Evolutionary conservation across 1,284 basidiomycete genomes (phyloP).

Genomic region (Pyrrhoderma lamaoense): DNA sequence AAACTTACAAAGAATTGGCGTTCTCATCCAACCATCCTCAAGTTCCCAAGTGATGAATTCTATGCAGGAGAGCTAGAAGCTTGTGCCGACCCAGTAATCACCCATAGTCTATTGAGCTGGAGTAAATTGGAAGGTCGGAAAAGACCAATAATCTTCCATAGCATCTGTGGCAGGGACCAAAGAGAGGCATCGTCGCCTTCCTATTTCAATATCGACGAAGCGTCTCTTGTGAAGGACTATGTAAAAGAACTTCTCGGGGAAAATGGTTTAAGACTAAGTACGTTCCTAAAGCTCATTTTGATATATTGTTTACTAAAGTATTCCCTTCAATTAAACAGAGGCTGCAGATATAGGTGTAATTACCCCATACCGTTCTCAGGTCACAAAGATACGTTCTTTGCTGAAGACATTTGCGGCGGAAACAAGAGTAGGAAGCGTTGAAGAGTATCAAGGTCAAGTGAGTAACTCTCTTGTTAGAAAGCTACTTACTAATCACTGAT

Average conservation of each 20-base stretch:
- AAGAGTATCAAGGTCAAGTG: constrained; percentile 59
- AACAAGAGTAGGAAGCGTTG: constrained; percentile 51
- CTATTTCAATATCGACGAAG: constrained; percentile 42
- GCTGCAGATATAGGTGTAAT: constrained; percentile 45
- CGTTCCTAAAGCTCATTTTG: constrained; percentile 10
- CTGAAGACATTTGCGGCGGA: constrained; percentile 30
- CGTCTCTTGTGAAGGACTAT: constrained; percentile 34
- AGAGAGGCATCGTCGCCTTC: constrained; percentile 39
- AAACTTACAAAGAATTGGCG: constrained; percentile 51
- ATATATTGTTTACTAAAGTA: neutral
- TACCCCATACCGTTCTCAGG: constrained; percentile 49
- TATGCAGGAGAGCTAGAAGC: constrained; percentile 44
- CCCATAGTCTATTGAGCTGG: constrained; percentile 30
- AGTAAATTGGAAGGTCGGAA: constrained; percentile 28
- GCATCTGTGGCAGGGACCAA: constrained; percentile 36
- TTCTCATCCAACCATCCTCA: constrained; percentile 47
- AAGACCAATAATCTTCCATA: constrained; percentile 44
- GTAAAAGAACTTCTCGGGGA: constrained; percentile 29
- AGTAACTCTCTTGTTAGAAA: constrained; percentile 14
- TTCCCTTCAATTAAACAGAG: constrained; percentile 21
- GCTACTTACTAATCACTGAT: constrained; percentile 19
- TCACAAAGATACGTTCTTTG: constrained; percentile 35
- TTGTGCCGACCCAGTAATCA: constrained; percentile 32
- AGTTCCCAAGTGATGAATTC: constrained; percentile 51
- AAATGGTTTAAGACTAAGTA: constrained; percentile 28